A percentile compares a stretch with the other conserved stretches of the same genome.
Conservation (phyloP, 176 grass and related monocot species). For the Aegilops umbellulata region DNA sequence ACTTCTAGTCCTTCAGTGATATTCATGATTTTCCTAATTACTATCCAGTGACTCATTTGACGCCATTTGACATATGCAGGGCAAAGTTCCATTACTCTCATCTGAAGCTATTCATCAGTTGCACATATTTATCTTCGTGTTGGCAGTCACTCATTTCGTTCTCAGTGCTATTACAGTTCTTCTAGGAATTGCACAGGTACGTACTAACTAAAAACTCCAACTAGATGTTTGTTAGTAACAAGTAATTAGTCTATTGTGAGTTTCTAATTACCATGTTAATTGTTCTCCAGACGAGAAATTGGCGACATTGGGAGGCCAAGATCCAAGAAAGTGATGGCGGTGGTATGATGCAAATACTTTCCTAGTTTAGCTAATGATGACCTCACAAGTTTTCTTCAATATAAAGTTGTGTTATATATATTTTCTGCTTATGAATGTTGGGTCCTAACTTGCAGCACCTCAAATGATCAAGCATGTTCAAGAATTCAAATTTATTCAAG, state of each 20-base stretch:
- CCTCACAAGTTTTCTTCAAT: background rate
- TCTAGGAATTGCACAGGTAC: conserved; percentile 70
- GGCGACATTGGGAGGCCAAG: conserved; percentile 60
- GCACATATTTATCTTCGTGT: conserved; percentile 90
- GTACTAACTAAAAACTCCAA: conserved; percentile 1
- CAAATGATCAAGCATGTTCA: conserved; percentile 47
- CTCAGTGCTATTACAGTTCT: conserved; percentile 64
- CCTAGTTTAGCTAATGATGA: background rate
- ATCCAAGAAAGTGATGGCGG: conserved; percentile 37
- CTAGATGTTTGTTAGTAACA: background rate
- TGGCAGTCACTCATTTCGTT: conserved; percentile 76
- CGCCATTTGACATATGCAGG: conserved; percentile 27
- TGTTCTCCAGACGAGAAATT: conserved; percentile 48
- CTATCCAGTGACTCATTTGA: background rate
- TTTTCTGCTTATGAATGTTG: background rate
- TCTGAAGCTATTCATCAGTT: conserved; percentile 67
- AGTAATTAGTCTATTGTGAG: no score
- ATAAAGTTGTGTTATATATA: background rate
- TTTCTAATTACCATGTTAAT: background rate
- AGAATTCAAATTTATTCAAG: conserved; percentile 46
- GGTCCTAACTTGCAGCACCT: conserved; percentile 28
- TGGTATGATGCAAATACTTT: conserved; percentile 21
- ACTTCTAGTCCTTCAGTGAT: no score
- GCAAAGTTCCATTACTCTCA: conserved; percentile 70
- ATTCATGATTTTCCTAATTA: no score